phyloP scores from a whole-genome alignment of 257 asterid genomes.

The Plantago ovata region DNA sequence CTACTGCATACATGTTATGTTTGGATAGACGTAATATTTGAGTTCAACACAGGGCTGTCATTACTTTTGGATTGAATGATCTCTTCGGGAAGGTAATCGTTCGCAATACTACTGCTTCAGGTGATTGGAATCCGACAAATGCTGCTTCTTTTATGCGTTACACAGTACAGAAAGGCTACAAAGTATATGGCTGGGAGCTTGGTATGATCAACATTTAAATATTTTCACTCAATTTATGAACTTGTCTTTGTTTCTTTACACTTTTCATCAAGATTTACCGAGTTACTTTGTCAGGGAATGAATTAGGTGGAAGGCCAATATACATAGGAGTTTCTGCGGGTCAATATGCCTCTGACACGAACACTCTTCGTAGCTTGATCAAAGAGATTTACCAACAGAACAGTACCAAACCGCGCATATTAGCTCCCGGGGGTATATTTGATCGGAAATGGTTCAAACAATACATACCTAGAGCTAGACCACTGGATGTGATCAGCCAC shows the following conservation, averaged over 20 bases:
- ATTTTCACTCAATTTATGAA: not conserved
- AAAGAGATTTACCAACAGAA: constrained; percentile 27
- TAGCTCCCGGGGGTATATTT: constrained; percentile 43
- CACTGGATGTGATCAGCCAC: constrained; percentile 31
- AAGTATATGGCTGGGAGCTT: constrained; percentile 72
- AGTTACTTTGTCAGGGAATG: constrained; percentile 31
- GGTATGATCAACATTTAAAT: constrained; percentile 36
- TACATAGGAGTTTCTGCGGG: constrained; percentile 31
- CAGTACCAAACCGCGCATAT: constrained; percentile 26
- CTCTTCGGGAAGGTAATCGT: constrained; percentile 47
- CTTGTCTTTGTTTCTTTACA: not conserved
- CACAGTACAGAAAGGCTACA: constrained; percentile 56
- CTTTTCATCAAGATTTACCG: not conserved
- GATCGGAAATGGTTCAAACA: constrained; percentile 32
- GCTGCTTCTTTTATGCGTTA: constrained; percentile 61
- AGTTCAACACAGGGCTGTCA: constrained; percentile 45
- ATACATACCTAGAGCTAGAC: constrained; percentile 23
- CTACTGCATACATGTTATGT: not conserved
- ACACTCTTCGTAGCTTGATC: constrained; percentile 21
- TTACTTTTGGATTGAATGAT: constrained; percentile 69
- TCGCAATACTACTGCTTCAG: constrained; percentile 34
- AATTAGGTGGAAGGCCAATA: constrained; percentile 33
- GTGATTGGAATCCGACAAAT: constrained; percentile 62
- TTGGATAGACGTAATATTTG: not conserved
- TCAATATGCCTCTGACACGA: constrained; percentile 30